Evolutionary conservation across 2,329 filamentous ascomycete genomes (phyloP).

Genomic region (Aspergillus tubingensis): DNA sequence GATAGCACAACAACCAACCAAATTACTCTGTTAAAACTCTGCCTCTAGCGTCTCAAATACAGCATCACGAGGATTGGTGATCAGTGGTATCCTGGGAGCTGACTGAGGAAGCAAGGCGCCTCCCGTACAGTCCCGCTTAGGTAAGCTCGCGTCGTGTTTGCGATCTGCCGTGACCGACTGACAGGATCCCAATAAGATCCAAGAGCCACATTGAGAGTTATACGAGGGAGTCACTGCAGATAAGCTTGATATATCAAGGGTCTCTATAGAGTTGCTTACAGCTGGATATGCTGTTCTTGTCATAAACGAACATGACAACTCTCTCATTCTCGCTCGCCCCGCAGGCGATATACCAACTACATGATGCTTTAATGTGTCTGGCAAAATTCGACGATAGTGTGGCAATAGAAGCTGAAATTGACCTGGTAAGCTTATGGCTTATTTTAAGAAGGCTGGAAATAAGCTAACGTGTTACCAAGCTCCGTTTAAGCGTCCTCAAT

Average conservation of each 20-base stretch:
- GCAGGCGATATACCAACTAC: slow-evolving; percentile 57
- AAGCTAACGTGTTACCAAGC: slow-evolving; percentile 39
- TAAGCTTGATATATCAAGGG: not conserved
- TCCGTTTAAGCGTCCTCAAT: slow-evolving; percentile 63
- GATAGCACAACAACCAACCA: too few relatives aligned
- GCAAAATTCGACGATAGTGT: slow-evolving; percentile 65
- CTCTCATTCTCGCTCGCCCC: slow-evolving; percentile 58
- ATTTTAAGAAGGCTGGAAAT: too few relatives aligned
- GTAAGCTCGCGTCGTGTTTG: slow-evolving; percentile 23
- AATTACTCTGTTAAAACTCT: not conserved
- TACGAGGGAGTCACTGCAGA: not conserved
- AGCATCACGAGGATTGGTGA: not conserved
- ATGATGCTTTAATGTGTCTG: slow-evolving; percentile 62
- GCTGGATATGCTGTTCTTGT: too few relatives aligned
- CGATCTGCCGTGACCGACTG: slow-evolving; percentile 5
- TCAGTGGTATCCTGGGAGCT: not conserved
- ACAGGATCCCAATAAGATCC: not conserved
- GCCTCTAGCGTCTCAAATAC: not conserved
- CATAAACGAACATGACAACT: slow-evolving; percentile 30
- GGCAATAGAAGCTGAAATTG: slow-evolving; percentile 61
- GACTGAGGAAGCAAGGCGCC: not conserved
- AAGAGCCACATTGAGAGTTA: not conserved
- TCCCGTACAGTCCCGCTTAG: slow-evolving; percentile 15
- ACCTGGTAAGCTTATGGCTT: slow-evolving; percentile 38
- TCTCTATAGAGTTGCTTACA: not conserved